These are phyloP conservation scores for Davidsoniella neocaledoniae DNA, from an alignment of 2,329 filamentous ascomycete genomes.

Conservation along the genomic window DNA sequence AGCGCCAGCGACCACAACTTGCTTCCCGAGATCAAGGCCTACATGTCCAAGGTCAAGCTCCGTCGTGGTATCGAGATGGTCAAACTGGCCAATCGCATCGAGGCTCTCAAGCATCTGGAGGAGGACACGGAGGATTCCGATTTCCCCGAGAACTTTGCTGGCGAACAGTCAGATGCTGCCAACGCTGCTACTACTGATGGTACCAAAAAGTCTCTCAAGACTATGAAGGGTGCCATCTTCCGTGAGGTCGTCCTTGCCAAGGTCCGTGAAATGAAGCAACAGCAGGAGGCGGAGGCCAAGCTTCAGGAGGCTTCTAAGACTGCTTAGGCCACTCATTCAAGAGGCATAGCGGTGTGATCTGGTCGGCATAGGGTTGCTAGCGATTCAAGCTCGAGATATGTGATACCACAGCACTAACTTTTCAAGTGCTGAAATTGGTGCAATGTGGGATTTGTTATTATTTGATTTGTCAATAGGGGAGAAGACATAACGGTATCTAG, in stretches of 20 bases:
- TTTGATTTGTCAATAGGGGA: too few species aligned
- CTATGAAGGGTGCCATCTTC: constrained; percentile 60
- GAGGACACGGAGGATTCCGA: constrained; percentile 64
- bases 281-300: constrained; percentile 54
- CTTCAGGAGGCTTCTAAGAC: constrained; percentile 29
- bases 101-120: constrained; percentile 82
- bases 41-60: constrained; percentile 80
- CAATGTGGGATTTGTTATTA: not conserved
- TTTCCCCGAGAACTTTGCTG: constrained; percentile 33
- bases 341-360: not conserved
- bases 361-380: too few species aligned
- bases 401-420: constrained; percentile 10
- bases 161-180: constrained; percentile 27
- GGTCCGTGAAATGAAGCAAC: constrained; percentile 78
- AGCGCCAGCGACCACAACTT: constrained; percentile 86
- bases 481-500: too few species aligned
- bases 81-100: constrained; percentile 90
- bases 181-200: constrained; percentile 28
- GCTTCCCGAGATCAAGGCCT: constrained; percentile 87
- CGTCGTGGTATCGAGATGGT: constrained; percentile 89
- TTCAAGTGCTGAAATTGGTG: constrained; percentile 8
- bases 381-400: not conserved
- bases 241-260: constrained; percentile 87
- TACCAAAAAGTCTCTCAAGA: constrained; percentile 27
- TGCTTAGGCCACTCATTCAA: not conserved